Base-by-base conservation (phyloP, 208 protist species). In the Acanthamoeba royreba region DNA sequence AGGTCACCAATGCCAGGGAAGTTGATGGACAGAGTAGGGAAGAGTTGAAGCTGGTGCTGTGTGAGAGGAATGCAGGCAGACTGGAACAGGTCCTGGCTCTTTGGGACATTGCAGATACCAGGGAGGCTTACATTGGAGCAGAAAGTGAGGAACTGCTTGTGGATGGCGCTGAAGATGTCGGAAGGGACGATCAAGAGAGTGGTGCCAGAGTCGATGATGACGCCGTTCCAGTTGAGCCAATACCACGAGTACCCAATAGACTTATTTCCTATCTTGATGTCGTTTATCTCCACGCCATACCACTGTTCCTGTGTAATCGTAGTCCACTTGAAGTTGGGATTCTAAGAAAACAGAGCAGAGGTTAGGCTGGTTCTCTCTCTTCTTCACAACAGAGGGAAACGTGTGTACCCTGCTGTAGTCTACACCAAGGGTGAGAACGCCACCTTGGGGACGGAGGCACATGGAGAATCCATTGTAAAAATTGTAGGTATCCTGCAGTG, bases 171-270 rank as follows among this genome's bases (percentile, higher is more conserved):
- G 19, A 86, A 86, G 77, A 55, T 55, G 43, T 86, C 46, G 31
- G 40, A 47, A n/a, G 40, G 40, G 31, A 86, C n/a, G 43, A 86
- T 47, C 31, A 86, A 31, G 77, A 58, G 43, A 19, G 40, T 86
- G 7, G 77, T 86, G 25, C 77, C 77, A n/a, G 77, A 58, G 77
- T 86, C 77, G 43, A 86, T 35, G 77, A 86, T 86, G 77, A 86
- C 77, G 66, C 66, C 38, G 38, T 79, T 46, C 38, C 38, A 79
- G 66, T 79, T 79, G 35, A 79, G 66, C 35, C 15, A 17, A 40
- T 79, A 79, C 66, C 66, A 79, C 66, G 66, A 79, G 15, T 33
- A 28, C n/a, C 66, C 66, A 40, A 79, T 79, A 0, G 66, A 79
- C 66, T 79, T 33, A 40, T 79, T 79, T 33, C 66, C 66, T 25